Percentiles rank a stretch among this genome's conserved stretches.
phyloP scores from a whole-genome alignment of 2,329 filamentous ascomycete species.

The Monosporascus cannonballus region DNA sequence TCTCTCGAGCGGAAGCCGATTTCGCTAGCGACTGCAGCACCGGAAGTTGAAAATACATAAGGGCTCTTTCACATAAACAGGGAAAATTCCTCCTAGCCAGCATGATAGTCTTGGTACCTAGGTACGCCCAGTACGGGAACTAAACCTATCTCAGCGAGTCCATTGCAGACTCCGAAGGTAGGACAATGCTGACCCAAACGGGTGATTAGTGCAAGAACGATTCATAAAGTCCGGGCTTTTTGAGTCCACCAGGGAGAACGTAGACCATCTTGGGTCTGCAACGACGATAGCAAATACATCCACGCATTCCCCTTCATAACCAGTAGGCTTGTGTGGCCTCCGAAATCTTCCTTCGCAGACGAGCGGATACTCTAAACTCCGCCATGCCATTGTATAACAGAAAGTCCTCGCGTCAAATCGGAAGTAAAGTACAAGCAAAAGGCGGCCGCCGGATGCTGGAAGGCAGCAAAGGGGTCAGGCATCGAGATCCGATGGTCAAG shows the following conservation, averaged over 20 bases:
- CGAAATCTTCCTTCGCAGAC: conserved; percentile 18
- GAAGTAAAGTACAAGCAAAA: conserved; percentile 22
- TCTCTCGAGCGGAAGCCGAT: too few relatives aligned
- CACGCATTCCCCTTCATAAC: conserved; percentile 7
- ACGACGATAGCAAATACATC: not conserved
- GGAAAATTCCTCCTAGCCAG: not conserved
- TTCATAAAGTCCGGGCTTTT: conserved; percentile 1
- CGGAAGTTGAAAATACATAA: not conserved
- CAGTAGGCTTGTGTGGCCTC: conserved; percentile 12
- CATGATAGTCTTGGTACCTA: conserved; percentile 8
- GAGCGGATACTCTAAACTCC: conserved; percentile 18
- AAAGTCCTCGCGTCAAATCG: conserved; percentile 12
- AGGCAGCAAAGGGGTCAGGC: conserved; percentile 2
- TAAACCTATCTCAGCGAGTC: conserved; percentile 17
- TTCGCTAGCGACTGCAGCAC: too few relatives aligned
- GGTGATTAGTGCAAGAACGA: conserved; percentile 4
- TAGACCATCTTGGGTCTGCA: not conserved
- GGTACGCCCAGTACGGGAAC: conserved; percentile 7
- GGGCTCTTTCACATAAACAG: not conserved
- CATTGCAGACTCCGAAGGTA: conserved; percentile 13
- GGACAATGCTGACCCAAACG: conserved; percentile 12
- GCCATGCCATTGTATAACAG: conserved; percentile 13
- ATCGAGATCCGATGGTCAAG: conserved; percentile 7
- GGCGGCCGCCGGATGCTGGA: conserved; percentile 6
- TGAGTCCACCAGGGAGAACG: not conserved